Evolutionary conservation across 257 asterid genomes (phyloP).

Genomic region (Mitragyna speciosa): DNA sequence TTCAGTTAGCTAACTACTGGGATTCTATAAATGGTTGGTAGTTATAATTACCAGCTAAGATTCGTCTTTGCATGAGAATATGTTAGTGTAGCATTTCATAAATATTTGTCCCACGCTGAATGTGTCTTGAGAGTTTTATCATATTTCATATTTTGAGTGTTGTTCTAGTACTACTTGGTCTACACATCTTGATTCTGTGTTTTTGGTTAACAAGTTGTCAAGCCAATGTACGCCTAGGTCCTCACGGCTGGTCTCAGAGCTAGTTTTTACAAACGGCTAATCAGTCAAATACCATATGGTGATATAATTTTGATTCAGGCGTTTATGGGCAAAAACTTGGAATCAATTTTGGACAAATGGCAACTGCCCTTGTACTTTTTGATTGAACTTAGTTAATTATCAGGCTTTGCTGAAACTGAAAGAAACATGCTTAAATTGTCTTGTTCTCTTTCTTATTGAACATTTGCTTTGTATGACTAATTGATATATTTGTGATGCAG

Average conservation of each 20-base stretch:
- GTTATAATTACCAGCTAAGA: neutral
- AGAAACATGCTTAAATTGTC: neutral
- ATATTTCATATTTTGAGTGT: neutral
- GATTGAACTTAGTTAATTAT: neutral
- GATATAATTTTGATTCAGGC: neutral
- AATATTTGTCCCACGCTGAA: neutral
- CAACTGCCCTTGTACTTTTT: neutral
- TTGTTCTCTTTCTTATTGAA: neutral
- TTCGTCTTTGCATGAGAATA: neutral
- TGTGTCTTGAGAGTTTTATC: no score
- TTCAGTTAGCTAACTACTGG: no score
- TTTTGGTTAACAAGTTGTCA: neutral
- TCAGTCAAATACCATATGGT: neutral
- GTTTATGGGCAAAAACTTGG: neutral
- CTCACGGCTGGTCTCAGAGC: neutral
- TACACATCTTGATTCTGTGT: neutral
- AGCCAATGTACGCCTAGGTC: neutral
- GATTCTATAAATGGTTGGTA: neutral
- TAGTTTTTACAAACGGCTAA: neutral
- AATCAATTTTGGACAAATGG: neutral
- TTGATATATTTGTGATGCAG: slow-evolving; percentile 43
- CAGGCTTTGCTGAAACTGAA: neutral
- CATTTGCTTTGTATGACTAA: slow-evolving; percentile 1
- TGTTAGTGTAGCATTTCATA: neutral
- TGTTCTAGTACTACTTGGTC: neutral